Percentiles rank a stretch among this genome's conserved stretches.
Conservation (phyloP, 2,329 filamentous ascomycete genomes). For the Diaporthe eres region DNA sequence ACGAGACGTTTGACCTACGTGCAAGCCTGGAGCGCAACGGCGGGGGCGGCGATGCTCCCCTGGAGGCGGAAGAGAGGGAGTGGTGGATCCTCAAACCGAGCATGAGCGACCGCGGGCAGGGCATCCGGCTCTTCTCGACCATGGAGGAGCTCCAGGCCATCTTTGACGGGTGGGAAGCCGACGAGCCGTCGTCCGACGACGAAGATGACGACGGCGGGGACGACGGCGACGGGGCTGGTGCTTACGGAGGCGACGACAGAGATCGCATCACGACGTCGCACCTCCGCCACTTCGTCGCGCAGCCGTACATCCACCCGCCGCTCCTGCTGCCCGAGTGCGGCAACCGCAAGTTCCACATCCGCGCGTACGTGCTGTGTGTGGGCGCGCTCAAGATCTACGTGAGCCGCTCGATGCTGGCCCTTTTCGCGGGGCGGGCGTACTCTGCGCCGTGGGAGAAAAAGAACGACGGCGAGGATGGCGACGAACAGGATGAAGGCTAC, state of each 20-base stretch:
- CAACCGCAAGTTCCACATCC: conserved; percentile 91
- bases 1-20: conserved; percentile 89
- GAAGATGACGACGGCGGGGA: conserved; percentile 61
- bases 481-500: conserved; percentile 53
- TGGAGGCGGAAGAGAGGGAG: conserved; percentile 64
- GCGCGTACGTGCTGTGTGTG: conserved; percentile 88
- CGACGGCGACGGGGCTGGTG: conserved; percentile 49
- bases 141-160: conserved; percentile 87
- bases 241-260: conserved; percentile 51
- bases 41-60: conserved; percentile 1
- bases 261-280: conserved; percentile 85
- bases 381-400: conserved; percentile 87
- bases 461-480: neutral
- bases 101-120: conserved; percentile 97
- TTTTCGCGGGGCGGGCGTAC: conserved; percentile 88
- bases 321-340: conserved; percentile 77
- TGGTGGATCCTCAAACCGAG: conserved; percentile 99
- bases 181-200: conserved; percentile 74
- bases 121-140: conserved; percentile 89
- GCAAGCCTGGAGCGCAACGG: conserved; percentile 83
- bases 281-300: conserved; percentile 94
- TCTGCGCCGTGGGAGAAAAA: conserved; percentile 66
- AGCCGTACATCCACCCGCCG: conserved; percentile 93
- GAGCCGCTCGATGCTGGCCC: conserved; percentile 90
- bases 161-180: conserved; percentile 91